Conservation (phyloP, 1,139 yeast species). For the Candida pseudoviswanathii region DNA sequence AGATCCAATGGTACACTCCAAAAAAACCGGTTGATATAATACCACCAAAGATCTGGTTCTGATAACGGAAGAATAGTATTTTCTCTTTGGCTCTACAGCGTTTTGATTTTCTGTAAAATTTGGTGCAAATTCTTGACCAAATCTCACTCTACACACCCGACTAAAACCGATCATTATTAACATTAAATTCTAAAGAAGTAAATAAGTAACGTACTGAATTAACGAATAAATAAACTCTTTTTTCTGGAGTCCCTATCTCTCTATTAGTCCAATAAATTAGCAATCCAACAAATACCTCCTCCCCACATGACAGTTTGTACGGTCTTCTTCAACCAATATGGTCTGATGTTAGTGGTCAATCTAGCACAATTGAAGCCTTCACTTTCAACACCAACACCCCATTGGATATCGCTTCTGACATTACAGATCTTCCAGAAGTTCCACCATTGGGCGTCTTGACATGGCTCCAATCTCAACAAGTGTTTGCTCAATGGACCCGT, state of each 20-base stretch:
- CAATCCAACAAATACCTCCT: conserved; percentile 64
- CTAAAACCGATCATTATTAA: too few species aligned
- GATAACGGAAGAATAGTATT: too few species aligned
- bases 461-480: conserved; percentile 64
- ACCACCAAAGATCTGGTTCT: too few species aligned
- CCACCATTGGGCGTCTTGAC: conserved; percentile 90
- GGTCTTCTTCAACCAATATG: conserved; percentile 46
- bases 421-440: conserved; percentile 78
- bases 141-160: too few species aligned
- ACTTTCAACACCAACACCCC: conserved; percentile 88
- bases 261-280: conserved; percentile 46
- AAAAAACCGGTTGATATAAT: too few species aligned
- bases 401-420: conserved; percentile 67
- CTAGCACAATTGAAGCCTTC: conserved; percentile 76
- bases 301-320: conserved; percentile 67
- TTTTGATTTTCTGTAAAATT: too few species aligned
- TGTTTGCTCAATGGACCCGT: conserved; percentile 84
- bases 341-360: conserved; percentile 53
- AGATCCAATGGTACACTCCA: too few species aligned
- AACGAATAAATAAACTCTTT: not conserved
- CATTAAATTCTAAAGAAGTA: too few species aligned
- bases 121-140: too few species aligned
- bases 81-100: too few species aligned
- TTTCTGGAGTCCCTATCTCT: not conserved
- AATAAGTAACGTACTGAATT: not conserved